Base-by-base conservation (phyloP, 495 filamentous ascomycete species). In the Thermothielavioides terrestris region DNA sequence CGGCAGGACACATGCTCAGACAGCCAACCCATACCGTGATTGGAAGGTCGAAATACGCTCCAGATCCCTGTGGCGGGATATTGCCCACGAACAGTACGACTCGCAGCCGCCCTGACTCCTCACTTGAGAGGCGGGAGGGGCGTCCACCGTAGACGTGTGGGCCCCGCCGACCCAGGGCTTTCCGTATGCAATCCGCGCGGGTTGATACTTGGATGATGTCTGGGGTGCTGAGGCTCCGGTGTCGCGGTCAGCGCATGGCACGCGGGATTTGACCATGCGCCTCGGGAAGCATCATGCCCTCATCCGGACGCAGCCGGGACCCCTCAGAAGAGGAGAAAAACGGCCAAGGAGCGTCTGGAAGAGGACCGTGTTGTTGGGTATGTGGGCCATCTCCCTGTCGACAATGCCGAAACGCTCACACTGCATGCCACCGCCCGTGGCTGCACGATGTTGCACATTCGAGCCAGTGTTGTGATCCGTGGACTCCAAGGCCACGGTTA, bases 151-250 rank as follows among this genome's bases (percentile, higher is more conserved):
- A 31, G 46, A 30, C 40, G 43, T 23, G 30, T 42, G 23, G 37
- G 49, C 49, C 50, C 31, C 42, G 43, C 49, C 46, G 42, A 37
- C 50, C 38, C 28, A n/a, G 30, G 36, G 6, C 40, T 42, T 30
- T 41, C 41, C 40, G 50, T 18, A 60, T 63, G 60, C 57, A 56
- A 42, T 41, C 48, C 43, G 37, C 51, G 41, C 61, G 58, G 61
- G 47, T 50, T 27, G 61, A 64, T 61, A 64, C 59, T 64, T 55
- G 55, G 44, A 56, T 57, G 61, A 57, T 53, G 52, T 43, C 44
- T 49, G 30, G 51, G 40, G 18, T 44, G 45, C 42, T 48, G 53
- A 42, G 34, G 42, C 30, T 46, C 32, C 27, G 42, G 46, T 35
- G 40, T 53, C 22, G 55, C 34, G 52, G n/a, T 40, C 36, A 27